Base-by-base conservation (phyloP, 805 yeast genomes). In the Saccharomycopsis babjevae region DNA sequence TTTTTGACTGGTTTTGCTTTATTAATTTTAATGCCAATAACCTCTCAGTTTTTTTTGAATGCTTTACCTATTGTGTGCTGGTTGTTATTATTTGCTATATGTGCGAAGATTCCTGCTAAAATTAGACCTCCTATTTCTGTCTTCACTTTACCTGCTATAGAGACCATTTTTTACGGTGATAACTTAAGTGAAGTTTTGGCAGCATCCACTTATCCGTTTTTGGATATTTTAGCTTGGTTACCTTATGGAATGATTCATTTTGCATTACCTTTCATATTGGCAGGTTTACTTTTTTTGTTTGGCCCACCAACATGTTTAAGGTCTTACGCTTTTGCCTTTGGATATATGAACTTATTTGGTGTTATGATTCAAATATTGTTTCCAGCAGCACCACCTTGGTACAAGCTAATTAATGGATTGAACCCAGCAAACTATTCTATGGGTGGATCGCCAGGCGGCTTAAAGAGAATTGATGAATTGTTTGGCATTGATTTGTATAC, bases 361-460 rank as follows among this genome's bases (percentile, higher is more conserved):
- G 97, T 93, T 38, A 68, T 87, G 40, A 81, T 83, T 60, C 98
- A 94, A 74, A 79, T 90, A 66, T 64, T 85, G 5, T 90, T 89
- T 71, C 97, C 99, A 5, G 89, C 94, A 57, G 97, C 98, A 59
- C 96, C 99, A 15, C 99, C 99, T 20, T 93, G 99, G 99, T 93
- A 93, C 71, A 88, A 89, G 68, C 83, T 83, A 62, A 72, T 85
- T 57, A 86, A 93, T 70, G 97, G 97, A 1, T 79, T 92, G 62
- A 86, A 83, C 59, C 94, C 97, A 36, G 98, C 98, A 1, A 83
- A 90, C 73, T 93, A 93, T 73, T 77, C 85, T 59, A 91, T 93
- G 96, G 77, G 79, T 56, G 99, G 98, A 13, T 87, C 96, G 0
- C 96, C 99, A 0, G 99, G 98, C 67, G 99, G 99, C 0, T 79